phyloP scores from a whole-genome alignment of 2,329 filamentous ascomycete genomes.

The Aspergillaceae sp. region DNA sequence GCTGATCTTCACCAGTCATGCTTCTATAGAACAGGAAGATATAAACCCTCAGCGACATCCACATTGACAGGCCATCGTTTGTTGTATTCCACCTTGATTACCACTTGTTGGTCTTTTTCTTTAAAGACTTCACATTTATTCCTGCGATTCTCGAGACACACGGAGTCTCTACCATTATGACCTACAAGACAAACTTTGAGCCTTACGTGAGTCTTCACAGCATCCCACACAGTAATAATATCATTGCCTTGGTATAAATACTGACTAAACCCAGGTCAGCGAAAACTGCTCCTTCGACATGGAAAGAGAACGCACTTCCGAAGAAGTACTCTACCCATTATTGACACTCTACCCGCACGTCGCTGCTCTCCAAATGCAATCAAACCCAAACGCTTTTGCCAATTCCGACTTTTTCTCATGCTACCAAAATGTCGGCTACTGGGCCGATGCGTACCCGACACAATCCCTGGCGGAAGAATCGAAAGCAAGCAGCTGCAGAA shows the following conservation, averaged over 20 bases:
- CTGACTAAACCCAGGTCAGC: slow-evolving; percentile 13
- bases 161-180: slow-evolving; percentile 12
- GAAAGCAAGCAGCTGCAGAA: slow-evolving; percentile 13
- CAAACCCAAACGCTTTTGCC: slow-evolving; percentile 15
- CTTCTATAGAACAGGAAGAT: not conserved
- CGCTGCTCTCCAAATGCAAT: slow-evolving; percentile 26
- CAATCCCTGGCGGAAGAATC: slow-evolving; percentile 14
- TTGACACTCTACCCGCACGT: slow-evolving; percentile 31
- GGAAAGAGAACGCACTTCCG: slow-evolving; percentile 19
- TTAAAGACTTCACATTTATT: not conserved
- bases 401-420: slow-evolving; percentile 18
- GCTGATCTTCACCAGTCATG: not conserved
- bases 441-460: slow-evolving; percentile 23
- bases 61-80: not conserved
- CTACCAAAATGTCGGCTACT: slow-evolving; percentile 22
- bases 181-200: slow-evolving; percentile 34
- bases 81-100: no score
- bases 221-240: not conserved
- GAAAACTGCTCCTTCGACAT: slow-evolving; percentile 16
- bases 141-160: no score
- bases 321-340: slow-evolving; percentile 25
- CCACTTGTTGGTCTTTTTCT: not conserved
- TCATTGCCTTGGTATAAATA: slow-evolving; percentile 1
- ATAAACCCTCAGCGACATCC: not conserved
- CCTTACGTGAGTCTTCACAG: slow-evolving; percentile 24